Base-by-base conservation (phyloP, 805 yeast genomes). In the Starmerella stigmatis region DNA sequence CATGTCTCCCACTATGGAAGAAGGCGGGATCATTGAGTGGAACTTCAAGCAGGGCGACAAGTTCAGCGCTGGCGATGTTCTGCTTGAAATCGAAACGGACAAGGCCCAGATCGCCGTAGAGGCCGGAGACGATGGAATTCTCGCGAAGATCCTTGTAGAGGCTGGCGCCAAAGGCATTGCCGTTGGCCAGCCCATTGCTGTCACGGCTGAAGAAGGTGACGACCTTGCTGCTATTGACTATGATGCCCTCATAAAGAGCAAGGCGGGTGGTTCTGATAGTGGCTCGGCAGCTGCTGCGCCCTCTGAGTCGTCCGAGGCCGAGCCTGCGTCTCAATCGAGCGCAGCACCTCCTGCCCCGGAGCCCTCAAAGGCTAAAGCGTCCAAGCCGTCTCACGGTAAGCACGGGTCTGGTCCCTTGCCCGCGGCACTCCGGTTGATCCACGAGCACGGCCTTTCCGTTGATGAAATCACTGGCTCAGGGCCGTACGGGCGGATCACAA, bases 1-100 rank as follows among this genome's bases (percentile, higher is more conserved):
- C 21, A 85, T 89, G 96, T 88, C 96, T 5, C 98, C 98, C 34
- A 89, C 98, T 6, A 89, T 89, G 98, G 86, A 86, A 25, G 84
- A 79, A 60, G 98, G 98, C 32, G 96, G 94, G 5, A 74, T 89
- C 52, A 84, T 86, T 11, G 72, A 77, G 44, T 89, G 98, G 98
- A 83, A 85, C 61, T 71, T 79, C 58, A 79, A 86, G 62, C 80
- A 73, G 41, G 81, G 81, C 23, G 92, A 84, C 4, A 45, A 70
- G 4, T 89, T 81, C 64, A 59, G 68, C 26, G 74, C 94, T 7
- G 98, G 98, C 19, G 97, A 92, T 85, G 80, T 92, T 33, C 75
- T 92, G 60, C 95, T 96, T 48, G 98, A 92, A 66, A 80, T 92
- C 52, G 98, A 92, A 70, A 92, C 98, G 51, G 98, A 89, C 68